Evolutionary conservation across 1,284 basidiomycete species (phyloP), one percentile per base, ranked within the genome.

Genomic region (Taiwanofungus camphoratus): DNA sequence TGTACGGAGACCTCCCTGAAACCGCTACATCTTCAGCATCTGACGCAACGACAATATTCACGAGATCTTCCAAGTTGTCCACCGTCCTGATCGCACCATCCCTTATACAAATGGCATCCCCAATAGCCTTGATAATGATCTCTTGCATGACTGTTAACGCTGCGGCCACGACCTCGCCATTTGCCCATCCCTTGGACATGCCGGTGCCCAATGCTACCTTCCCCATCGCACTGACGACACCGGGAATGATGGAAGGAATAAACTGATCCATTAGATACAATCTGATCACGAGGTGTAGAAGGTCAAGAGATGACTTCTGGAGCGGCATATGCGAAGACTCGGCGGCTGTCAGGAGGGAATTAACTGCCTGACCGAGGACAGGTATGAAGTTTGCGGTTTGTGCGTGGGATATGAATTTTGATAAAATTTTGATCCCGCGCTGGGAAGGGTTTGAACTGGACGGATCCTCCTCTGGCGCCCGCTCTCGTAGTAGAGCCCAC

Each of bases 321-420:
- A 94, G 66, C 7, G 75, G 58, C 2, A 74, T 59, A 52, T 83
- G 70, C 3, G 66, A 67, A 2, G 86, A 82, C 27, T 69, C 65
- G 0, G 79, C 69, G 3, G 71, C 68, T 11, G 60, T 63, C 37
- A 94, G 67, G 8, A 92, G 67, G 2, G 82, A 74, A 49, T 88
- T 81, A 39, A 95, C 64, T 2, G 85, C 89, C 61, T 90, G 87
- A 9, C 92, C 92, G 24, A 94, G 67, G 23, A 94, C 73, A 2
- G 93, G 86, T 29, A 86, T 67, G 52, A 91, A 82, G 41, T 62
- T 72, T 43, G 58, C 51, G 26, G 64, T 66, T 38, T 69, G 71
- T 1, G 76, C 64, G 46, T 77, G 73, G 39, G 66, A 56, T 57
- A 71, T 62, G 45, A 80, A 63, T 50, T 69, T 58, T 32, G 64